phyloP scores from a whole-genome alignment of 1,284 basidiomycete genomes.

The Schizophyllum commune region DNA sequence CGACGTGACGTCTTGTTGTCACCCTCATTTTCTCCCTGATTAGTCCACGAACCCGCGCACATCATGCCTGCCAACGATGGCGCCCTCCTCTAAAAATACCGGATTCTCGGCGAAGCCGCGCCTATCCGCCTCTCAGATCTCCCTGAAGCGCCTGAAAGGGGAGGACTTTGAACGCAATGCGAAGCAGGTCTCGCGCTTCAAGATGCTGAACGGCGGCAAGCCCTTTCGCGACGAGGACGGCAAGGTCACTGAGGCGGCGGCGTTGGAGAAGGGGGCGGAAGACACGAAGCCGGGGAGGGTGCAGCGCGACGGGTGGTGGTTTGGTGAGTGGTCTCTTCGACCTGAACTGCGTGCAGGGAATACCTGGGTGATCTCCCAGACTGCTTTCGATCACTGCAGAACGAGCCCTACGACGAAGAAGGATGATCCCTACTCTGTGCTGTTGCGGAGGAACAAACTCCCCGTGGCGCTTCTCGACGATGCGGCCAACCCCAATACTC shows the following conservation, averaged over 20 bases:
- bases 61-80: conserved; percentile 33
- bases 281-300: conserved; percentile 85
- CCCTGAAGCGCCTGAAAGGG: conserved; percentile 74
- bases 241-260: conserved; percentile 86
- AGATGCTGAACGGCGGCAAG: conserved; percentile 89
- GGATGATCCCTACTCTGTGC: conserved; percentile 90
- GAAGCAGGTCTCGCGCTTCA: conserved; percentile 74
- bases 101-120: conserved; percentile 40
- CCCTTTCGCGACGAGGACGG: conserved; percentile 84
- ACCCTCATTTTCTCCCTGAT: too few relatives aligned
- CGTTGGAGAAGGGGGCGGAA: conserved; percentile 87
- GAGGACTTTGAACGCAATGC: conserved; percentile 94
- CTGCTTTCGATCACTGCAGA: conserved; percentile 89
- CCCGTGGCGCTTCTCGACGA: conserved; percentile 92
- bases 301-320: conserved; percentile 92
- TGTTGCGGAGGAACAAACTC: conserved; percentile 86
- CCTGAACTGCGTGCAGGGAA: conserved; percentile 56
- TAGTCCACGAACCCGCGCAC: too few relatives aligned
- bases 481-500: conserved; percentile 67
- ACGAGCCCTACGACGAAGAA: conserved; percentile 78
- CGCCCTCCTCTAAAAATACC: conserved; percentile 39
- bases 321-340: conserved; percentile 55
- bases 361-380: conserved; percentile 96
- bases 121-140: conserved; percentile 40
- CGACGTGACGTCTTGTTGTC: too few relatives aligned